Base-by-base conservation (phyloP, 2,329 filamentous ascomycete species). In the Colletotrichum lindemuthianum region DNA sequence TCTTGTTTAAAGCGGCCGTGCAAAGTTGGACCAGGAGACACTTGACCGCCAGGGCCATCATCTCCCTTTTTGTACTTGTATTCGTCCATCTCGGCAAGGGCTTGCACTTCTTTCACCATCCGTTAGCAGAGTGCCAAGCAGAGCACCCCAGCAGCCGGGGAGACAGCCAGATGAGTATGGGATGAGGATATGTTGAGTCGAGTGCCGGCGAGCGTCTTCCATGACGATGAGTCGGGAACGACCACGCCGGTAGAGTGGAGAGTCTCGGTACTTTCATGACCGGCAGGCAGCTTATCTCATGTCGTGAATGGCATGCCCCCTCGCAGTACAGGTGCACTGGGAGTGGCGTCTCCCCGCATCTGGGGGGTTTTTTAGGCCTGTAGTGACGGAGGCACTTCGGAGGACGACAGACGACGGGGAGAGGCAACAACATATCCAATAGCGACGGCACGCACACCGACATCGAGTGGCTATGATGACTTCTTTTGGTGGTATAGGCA, bases 121-220 rank as follows among this genome's bases (percentile, higher is more conserved):
- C 11, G 34, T 57, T 34, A 57, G 51, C 47, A 61, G 24, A 56
- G 12, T 24, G 24, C 24, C 24, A 24, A 24, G 24, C 24, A 24
- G 24, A 24, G 24, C 24, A 24, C 24, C 24, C 24, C 24, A 24
- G 24, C 24, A 24, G 24, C 24, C 24, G 24, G 24, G 24, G 24
- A 24, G 24, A 24, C 24, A 24, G 24, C 24, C 24, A 24, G 24
- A 24, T 24, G 24, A 24, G 24, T 24, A 24, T 24, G 24, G 24
- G 57, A 47, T 52, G 32, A 56, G 52, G 52, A 48, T 61, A 16
- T 48, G 52, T 57, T 51, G 63, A 59, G 47, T 58, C 61, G 51
- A 65, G 39, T 33, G 11, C 15, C 9, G 15, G 15, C 47, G 54
- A 49, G 36, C 49, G 34, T 39, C 15, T 55, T 51, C 54, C 45